phyloP scores from a whole-genome alignment of 176 grass and related monocot species.

The Carex myosuroides region DNA sequence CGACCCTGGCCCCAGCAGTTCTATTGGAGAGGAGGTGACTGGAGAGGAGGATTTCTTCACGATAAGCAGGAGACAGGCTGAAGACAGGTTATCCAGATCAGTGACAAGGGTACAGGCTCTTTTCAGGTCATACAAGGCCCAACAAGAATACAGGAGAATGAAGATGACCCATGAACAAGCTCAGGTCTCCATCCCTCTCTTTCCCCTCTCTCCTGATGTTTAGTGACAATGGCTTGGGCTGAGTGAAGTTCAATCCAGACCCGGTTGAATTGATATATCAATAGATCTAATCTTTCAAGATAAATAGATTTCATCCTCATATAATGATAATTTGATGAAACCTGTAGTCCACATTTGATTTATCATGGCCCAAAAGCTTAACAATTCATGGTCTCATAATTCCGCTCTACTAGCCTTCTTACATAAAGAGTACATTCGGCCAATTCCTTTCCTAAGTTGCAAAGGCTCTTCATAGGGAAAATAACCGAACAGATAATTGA shows the following conservation, averaged over 20 bases:
- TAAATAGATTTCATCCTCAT: background rate
- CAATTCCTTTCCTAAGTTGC: too few relatives aligned
- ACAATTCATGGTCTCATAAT: too few relatives aligned
- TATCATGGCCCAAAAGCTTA: too few relatives aligned
- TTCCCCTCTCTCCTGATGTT: background rate
- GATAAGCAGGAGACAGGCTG: constrained; percentile 66
- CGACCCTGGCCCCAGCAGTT: constrained; percentile 44
- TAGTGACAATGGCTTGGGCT: background rate
- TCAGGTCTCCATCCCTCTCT: constrained; percentile 31
- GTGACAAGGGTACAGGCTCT: constrained; percentile 70
- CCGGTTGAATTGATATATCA: background rate
- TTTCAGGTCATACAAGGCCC: constrained; percentile 85
- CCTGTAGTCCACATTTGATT: too few relatives aligned
- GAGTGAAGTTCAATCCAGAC: background rate
- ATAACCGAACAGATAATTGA: too few relatives aligned
- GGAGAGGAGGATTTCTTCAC: constrained; percentile 86
- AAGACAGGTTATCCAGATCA: constrained; percentile 74
- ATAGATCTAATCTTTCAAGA: background rate
- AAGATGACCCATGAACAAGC: constrained; percentile 71
- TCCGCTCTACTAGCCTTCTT: too few relatives aligned
- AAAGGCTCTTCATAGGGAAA: too few relatives aligned
- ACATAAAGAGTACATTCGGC: too few relatives aligned
- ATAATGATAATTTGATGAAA: too few relatives aligned
- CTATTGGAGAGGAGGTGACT: constrained; percentile 3
- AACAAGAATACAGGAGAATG: constrained; percentile 96